phyloP scores from a whole-genome alignment of 305 asterid genomes.

The Fraxinus xanthoxyloides region DNA sequence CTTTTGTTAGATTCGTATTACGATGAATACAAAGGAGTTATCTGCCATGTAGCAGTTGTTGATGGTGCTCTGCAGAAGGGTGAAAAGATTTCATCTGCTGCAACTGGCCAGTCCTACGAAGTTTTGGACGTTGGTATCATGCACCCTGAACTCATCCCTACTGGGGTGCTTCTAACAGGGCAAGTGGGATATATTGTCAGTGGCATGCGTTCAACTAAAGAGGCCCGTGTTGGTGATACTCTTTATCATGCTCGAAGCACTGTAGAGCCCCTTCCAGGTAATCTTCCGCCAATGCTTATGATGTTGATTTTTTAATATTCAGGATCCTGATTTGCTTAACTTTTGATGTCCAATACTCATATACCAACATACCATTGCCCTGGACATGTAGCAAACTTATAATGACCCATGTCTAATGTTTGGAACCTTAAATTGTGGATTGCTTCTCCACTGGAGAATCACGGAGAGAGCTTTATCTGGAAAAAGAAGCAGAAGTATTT shows the following conservation, averaged over 20 bases:
- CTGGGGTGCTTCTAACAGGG: constrained; percentile 88
- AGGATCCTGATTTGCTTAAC: background rate
- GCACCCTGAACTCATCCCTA: constrained; percentile 91
- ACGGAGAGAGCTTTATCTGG: background rate
- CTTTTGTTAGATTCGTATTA: constrained; percentile 91
- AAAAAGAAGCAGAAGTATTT: background rate
- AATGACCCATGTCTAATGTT: background rate
- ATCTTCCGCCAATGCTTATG: constrained; percentile 3
- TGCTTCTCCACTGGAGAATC: background rate
- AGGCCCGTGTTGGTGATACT: constrained; percentile 96
- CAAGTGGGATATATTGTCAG: constrained; percentile 94
- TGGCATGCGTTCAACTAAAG: constrained; percentile 96
- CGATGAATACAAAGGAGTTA: constrained; percentile 94
- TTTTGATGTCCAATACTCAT: background rate
- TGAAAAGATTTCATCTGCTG: constrained; percentile 82
- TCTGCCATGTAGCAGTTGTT: constrained; percentile 96
- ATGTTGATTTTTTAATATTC: background rate
- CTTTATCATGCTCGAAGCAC: constrained; percentile 57
- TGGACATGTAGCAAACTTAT: background rate
- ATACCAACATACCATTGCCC: background rate
- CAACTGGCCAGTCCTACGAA: constrained; percentile 87
- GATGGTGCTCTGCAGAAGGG: constrained; percentile 92
- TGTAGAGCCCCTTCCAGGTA: constrained; percentile 92
- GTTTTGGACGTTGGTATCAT: constrained; percentile 83
- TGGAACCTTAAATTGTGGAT: background rate